Evolutionary conservation across 805 yeast species (phyloP).

Genomic region (Lipomyces orientalis): DNA sequence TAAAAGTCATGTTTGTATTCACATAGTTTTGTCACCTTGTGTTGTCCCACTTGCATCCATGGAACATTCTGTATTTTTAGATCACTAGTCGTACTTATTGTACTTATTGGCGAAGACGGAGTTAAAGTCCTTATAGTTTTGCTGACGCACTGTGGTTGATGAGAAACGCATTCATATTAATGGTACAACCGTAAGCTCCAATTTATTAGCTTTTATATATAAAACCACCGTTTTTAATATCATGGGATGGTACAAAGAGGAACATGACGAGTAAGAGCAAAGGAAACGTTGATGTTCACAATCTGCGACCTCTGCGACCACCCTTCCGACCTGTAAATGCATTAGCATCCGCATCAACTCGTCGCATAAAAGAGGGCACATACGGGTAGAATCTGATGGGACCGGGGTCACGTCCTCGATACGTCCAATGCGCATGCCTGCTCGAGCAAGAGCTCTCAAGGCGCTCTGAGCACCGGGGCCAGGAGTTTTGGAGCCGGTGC

Average conservation of each 20-base stretch:
- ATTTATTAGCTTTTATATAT: background rate
- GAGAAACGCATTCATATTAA: background rate
- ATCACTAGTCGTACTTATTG: background rate
- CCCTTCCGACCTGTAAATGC: constrained; percentile 69
- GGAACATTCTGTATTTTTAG: background rate
- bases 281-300: constrained; percentile 52
- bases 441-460: constrained; percentile 97
- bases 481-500: constrained; percentile 99
- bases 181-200: background rate
- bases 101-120: background rate
- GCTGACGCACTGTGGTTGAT: background rate
- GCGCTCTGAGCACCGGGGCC: constrained; percentile 95
- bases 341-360: constrained; percentile 7
- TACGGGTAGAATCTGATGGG: constrained; percentile 99
- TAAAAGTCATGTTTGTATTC: background rate
- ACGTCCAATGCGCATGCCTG: constrained; percentile 99
- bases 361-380: constrained; percentile 41
- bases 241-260: constrained; percentile 23
- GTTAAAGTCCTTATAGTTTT: background rate
- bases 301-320: constrained; percentile 99
- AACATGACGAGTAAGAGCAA: constrained; percentile 8
- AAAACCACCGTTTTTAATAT: constrained; percentile 15
- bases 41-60: background rate
- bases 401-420: constrained; percentile 99
- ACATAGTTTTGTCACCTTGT: background rate